phyloP scores from a whole-genome alignment of 345 rosid genomes.

The Arabis alpina region DNA sequence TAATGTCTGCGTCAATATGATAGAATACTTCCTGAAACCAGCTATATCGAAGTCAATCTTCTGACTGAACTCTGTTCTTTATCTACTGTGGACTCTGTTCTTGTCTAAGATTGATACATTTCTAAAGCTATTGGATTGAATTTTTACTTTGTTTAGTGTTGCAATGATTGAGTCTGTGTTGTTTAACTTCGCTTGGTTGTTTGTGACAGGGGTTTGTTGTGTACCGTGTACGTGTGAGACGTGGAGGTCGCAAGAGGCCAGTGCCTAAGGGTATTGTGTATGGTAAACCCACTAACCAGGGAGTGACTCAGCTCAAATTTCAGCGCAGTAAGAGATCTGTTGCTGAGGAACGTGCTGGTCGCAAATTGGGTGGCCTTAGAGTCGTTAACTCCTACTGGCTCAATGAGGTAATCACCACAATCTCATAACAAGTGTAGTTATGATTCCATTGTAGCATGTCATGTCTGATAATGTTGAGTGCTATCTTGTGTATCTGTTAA shows the following conservation, averaged over 20 bases:
- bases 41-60: conserved; percentile 35
- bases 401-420: conserved; percentile 58
- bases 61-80: conserved; percentile 37
- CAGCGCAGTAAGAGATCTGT: conserved; percentile 85
- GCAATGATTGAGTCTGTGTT: not conserved
- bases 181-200: not conserved
- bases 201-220: conserved; percentile 62
- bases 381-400: conserved; percentile 88
- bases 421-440: not conserved
- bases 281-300: conserved; percentile 89
- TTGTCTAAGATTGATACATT: conserved; percentile 45
- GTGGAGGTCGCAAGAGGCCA: conserved; percentile 90
- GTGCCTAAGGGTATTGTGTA: conserved; percentile 92
- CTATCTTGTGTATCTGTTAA: no score
- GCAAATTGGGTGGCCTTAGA: conserved; percentile 74
- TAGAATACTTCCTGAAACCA: conserved; percentile 45
- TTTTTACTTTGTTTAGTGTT: not conserved
- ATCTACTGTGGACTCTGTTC: conserved; percentile 39
- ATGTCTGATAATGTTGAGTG: not conserved
- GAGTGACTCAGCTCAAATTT: conserved; percentile 84
- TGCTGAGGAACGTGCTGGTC: conserved; percentile 86
- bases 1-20: conserved; percentile 22
- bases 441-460: not conserved
- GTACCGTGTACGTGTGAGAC: conserved; percentile 84
- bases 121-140: not conserved